phyloP scores from a whole-genome alignment of 192 early-diverging fungal species.

The Phycomyces blakesleeanus region DNA sequence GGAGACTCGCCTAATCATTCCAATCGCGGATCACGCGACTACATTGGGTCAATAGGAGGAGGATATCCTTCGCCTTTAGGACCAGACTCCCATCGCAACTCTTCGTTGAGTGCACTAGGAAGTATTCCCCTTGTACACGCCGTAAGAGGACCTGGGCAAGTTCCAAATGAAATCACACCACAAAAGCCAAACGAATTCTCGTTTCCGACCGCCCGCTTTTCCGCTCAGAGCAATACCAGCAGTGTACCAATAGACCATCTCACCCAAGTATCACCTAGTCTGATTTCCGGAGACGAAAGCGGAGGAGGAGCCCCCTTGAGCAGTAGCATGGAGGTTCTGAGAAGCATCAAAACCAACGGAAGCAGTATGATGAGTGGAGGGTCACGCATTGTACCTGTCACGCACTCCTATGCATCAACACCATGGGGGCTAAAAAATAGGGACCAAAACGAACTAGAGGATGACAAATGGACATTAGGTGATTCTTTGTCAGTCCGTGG shows the following conservation, averaged over 20 bases:
- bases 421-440: neutral
- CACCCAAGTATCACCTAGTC: neutral
- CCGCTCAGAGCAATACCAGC: no score
- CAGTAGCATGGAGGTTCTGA: conserved; percentile 29
- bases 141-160: conserved; percentile 19
- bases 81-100: conserved; percentile 3
- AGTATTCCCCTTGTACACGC: no score
- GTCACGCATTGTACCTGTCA: conserved; percentile 3
- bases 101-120: neutral
- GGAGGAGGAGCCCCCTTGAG: conserved; percentile 16
- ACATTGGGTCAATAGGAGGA: conserved; percentile 7
- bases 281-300: neutral
- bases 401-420: conserved; percentile 17
- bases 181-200: conserved; percentile 37
- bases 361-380: conserved; percentile 21
- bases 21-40: conserved; percentile 14
- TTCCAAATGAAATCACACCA: conserved; percentile 25
- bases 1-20: conserved; percentile 7
- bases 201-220: neutral
- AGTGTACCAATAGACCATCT: no score
- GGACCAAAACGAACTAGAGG: neutral
- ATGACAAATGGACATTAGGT: conserved; percentile 17
- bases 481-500: conserved; percentile 21
- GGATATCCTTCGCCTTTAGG: no score
- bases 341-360: conserved; percentile 27